These are phyloP conservation scores for Solanum bulbocastanum DNA, from an alignment of 257 asterid species.

Conservation along the genomic window DNA sequence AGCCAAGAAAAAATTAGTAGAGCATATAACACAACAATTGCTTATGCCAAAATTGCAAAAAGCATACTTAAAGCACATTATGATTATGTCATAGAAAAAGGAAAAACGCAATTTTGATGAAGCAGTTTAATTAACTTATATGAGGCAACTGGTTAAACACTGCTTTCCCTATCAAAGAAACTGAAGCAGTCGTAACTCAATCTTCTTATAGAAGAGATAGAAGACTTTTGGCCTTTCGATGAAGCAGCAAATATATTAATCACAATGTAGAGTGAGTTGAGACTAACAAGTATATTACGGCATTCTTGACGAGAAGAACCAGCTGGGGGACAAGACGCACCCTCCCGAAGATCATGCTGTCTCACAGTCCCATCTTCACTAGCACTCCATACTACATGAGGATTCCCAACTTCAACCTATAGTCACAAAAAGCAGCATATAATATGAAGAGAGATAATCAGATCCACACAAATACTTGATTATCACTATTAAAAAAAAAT, in stretches of 20 bases:
- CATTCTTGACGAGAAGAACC: conserved; percentile 94
- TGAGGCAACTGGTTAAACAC: not conserved
- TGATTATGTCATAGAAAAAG: not conserved
- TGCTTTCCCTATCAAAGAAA: not conserved
- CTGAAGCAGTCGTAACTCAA: not conserved
- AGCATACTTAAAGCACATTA: not conserved
- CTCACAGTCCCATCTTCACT: conserved; percentile 99
- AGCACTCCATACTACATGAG: conserved; percentile 98
- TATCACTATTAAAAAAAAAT: not conserved
- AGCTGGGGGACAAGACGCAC: conserved; percentile 92
- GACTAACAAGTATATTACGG: conserved; percentile 86
- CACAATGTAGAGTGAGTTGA: conserved; percentile 2
- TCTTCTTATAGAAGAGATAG: not conserved
- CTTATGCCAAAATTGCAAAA: not conserved
- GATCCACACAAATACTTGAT: not conserved
- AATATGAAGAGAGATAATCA: not conserved
- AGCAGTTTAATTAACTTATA: not conserved
- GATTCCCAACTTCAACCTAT: conserved; percentile 95
- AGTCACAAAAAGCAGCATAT: conserved; percentile 1
- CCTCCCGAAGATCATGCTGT: conserved; percentile 97
- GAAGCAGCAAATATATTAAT: not conserved
- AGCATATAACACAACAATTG: not conserved
- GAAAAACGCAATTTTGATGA: not conserved
- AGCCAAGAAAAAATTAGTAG: not conserved
- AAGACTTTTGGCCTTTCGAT: not conserved